Base-by-base conservation (phyloP, 306 rosid genomes). In the Rosa lucieae region DNA sequence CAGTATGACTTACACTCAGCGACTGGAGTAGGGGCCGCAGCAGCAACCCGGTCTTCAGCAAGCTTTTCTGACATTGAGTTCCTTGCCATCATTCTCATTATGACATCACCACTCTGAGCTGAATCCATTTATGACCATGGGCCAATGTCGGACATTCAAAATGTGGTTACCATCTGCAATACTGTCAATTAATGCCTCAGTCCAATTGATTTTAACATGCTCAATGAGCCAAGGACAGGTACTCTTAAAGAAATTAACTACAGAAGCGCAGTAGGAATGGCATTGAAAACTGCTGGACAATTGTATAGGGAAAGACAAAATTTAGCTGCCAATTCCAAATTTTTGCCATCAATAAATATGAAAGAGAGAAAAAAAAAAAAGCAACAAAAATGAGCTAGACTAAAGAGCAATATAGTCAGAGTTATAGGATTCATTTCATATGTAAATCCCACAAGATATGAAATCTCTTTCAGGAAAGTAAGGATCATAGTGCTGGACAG, bases 41-140 rank as follows among this genome's bases (percentile, higher is more conserved):
- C 70, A 78, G 97, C 75, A 56, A 90, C 91, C 78, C 91, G 74
- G 87, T 95, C 99, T 89, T 88, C 94, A 3, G 97, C 99, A 18
- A 95, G 99, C 86, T 78, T 95, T 81, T 95, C 99, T 1, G 98
- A 95, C 99, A 95, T 95, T 10, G 97, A 95, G 83, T 95, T 92
- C 86, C 99, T 91, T 29, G 99, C 99, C 98, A 95, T 95, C 99
- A 92, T 95, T 84, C 99, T 87, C 99, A 95, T 92, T 73, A 95
- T 91, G 35, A 95, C 89, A 75, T 95, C 98, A 71, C 80, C 93
- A 62, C 94, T 90, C 85, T 92, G 97, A 70, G 92, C 88, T 3
- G 87, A 49, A 61, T 95, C 99, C 99, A 93, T 91, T 29, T 93
- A 88, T 13, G 99, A 95, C 99, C 99, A 95, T 46, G 98, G 99